Conservation (phyloP, 2,329 filamentous ascomycete genomes). For the Aspergillus cejpii region DNA sequence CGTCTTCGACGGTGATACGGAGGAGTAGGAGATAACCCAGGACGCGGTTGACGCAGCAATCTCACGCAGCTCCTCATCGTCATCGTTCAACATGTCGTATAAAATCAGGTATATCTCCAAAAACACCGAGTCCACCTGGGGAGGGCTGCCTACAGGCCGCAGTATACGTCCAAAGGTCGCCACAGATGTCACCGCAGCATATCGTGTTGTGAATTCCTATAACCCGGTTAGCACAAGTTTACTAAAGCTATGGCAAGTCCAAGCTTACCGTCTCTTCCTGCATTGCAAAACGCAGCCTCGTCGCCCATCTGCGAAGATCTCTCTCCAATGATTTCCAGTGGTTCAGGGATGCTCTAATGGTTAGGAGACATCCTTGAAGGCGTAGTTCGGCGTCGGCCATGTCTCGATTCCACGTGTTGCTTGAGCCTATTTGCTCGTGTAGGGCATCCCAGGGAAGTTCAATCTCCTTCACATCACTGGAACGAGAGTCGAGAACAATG, state of each 20-base stretch:
- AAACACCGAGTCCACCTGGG: constrained; percentile 29
- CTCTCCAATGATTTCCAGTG: constrained; percentile 15
- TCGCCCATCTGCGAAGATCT: constrained; percentile 28
- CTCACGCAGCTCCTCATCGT: constrained; percentile 81
- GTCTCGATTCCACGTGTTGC: constrained; percentile 31
- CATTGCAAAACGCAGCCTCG: constrained; percentile 34
- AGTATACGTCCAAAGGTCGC: constrained; percentile 41
- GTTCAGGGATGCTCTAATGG: constrained; percentile 17
- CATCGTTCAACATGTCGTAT: constrained; percentile 75
- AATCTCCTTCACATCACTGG: constrained; percentile 16
- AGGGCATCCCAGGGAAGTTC: constrained; percentile 26
- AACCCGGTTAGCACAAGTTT: constrained; percentile 3
- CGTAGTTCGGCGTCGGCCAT: constrained; percentile 34
- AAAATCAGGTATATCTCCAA: constrained; percentile 58
- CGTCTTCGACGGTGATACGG: constrained; percentile 22
- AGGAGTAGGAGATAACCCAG: constrained; percentile 31
- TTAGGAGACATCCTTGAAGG: constrained; percentile 35
- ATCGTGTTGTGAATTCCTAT: constrained; percentile 37
- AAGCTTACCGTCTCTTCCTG: constrained; percentile 38
- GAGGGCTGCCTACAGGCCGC: constrained; percentile 16
- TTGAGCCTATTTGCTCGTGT: constrained; percentile 21
- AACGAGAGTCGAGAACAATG: constrained; percentile 18
- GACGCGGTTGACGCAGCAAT: constrained; percentile 46
- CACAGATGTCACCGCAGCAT: constrained; percentile 34
- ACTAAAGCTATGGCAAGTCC: not conserved